These are phyloP conservation scores for Citrus australasica DNA, from an alignment of 345 rosid genomes.

Conservation along the genomic window DNA sequence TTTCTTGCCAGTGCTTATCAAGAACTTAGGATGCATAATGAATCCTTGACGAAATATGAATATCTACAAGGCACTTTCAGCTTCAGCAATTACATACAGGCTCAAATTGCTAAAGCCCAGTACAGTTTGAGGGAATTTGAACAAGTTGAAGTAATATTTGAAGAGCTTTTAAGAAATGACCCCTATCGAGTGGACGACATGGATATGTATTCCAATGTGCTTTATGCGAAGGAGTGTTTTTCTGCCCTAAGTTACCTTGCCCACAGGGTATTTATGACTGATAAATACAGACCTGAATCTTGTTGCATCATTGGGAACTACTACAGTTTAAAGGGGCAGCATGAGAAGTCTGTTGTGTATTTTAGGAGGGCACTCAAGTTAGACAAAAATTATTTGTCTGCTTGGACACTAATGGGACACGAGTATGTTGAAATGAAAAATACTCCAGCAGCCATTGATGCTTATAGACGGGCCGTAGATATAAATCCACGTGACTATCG, in stretches of 20 bases:
- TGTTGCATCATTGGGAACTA: slow-evolving; percentile 96
- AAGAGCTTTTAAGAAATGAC: slow-evolving; percentile 78
- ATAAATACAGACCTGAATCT: slow-evolving; percentile 94
- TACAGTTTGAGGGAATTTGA: slow-evolving; percentile 93
- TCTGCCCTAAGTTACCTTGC: slow-evolving; percentile 91
- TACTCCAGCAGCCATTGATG: slow-evolving; percentile 95
- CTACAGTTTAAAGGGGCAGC: slow-evolving; percentile 95
- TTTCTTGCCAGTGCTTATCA: slow-evolving; percentile 82
- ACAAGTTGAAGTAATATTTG: slow-evolving; percentile 91
- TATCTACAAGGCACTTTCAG: slow-evolving; percentile 67
- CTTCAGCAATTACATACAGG: slow-evolving; percentile 84
- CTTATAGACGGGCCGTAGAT: slow-evolving; percentile 92
- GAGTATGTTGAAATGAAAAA: slow-evolving; percentile 97
- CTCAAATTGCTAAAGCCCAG: slow-evolving; percentile 90
- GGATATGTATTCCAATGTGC: slow-evolving; percentile 95
- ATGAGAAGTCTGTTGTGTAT: slow-evolving; percentile 88
- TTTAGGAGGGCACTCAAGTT: slow-evolving; percentile 95
- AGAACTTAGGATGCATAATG: slow-evolving; percentile 87
- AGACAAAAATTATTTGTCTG: slow-evolving; percentile 83
- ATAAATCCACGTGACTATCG: slow-evolving; percentile 83
- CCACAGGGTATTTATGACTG: slow-evolving; percentile 80
- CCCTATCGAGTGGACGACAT: slow-evolving; percentile 92
- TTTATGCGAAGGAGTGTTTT: slow-evolving; percentile 88
- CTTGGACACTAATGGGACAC: slow-evolving; percentile 99
- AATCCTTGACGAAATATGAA: slow-evolving; percentile 72